Conservation (phyloP, 495 filamentous ascomycete species). For the Podospora pseudopauciseta region DNA sequence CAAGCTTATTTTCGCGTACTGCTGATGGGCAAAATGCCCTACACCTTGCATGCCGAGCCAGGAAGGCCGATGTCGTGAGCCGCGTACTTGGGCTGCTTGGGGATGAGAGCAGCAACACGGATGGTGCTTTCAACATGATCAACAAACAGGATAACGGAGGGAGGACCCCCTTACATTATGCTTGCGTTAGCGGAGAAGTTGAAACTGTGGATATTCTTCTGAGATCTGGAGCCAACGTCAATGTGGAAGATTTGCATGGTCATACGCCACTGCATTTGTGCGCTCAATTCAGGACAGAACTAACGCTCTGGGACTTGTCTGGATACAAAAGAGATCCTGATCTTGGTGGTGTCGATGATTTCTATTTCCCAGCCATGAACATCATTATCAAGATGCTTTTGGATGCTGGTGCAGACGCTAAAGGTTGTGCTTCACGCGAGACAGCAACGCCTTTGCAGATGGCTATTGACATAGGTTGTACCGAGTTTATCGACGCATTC, state of each 20-base stretch:
- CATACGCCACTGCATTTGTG: slow-evolving; percentile 19
- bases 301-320: neutral
- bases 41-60: slow-evolving; percentile 14
- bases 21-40: slow-evolving; percentile 16
- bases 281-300: neutral
- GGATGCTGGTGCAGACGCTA: neutral
- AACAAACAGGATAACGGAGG: no score
- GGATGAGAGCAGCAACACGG: slow-evolving; percentile 15
- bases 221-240: slow-evolving; percentile 16
- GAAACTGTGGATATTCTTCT: slow-evolving; percentile 17
- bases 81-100: slow-evolving; percentile 16
- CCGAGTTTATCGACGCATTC: no score
- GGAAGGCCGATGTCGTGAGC: slow-evolving; percentile 13
- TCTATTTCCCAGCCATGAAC: neutral
- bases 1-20: slow-evolving; percentile 1
- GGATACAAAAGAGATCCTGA: neutral
- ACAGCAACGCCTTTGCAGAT: no score
- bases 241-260: slow-evolving; percentile 12
- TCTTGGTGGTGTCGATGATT: neutral
- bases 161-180: slow-evolving; percentile 28
- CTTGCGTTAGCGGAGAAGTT: slow-evolving; percentile 12
- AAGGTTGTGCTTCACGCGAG: no score
- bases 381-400: neutral
- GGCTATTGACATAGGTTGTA: no score
- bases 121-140: slow-evolving; percentile 12